phyloP scores from a whole-genome alignment of 495 filamentous ascomycete species.

The Penicillium taxi region DNA sequence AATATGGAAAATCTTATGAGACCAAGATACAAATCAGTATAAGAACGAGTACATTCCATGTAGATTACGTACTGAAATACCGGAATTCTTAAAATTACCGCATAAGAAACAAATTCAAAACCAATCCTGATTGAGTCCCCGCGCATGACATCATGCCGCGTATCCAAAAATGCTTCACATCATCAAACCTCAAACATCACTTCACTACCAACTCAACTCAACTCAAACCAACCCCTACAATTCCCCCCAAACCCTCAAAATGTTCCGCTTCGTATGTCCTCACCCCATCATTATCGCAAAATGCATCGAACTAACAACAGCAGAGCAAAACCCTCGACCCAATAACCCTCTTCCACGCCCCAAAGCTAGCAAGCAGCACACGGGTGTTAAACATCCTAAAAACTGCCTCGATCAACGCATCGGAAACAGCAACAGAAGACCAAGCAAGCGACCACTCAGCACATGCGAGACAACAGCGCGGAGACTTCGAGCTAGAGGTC shows the following conservation, averaged over 20 bases:
- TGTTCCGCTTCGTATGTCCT: constrained; percentile 39
- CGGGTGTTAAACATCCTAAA: constrained; percentile 67
- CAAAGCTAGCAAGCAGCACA: constrained; percentile 54
- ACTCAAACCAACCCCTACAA: constrained; percentile 2
- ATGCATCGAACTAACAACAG: constrained; percentile 5
- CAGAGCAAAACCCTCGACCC: constrained; percentile 81
- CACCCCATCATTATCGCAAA: not conserved
- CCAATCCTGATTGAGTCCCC: constrained; percentile 10
- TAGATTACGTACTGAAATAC: too few species aligned
- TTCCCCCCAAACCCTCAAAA: constrained; percentile 16
- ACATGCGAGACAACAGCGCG: constrained; percentile 48
- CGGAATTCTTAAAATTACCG: too few species aligned
- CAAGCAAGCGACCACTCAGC: constrained; percentile 53
- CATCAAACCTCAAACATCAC: not conserved
- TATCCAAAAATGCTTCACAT: not conserved
- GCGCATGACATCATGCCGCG: constrained; percentile 24
- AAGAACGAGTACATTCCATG: too few species aligned
- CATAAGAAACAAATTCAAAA: too few species aligned
- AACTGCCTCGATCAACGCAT: constrained; percentile 56
- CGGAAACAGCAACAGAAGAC: constrained; percentile 52
- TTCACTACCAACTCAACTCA: not conserved
- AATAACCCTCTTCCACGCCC: constrained; percentile 91
- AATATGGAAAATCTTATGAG: too few species aligned
- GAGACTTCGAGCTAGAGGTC: constrained; percentile 78
- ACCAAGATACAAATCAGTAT: too few species aligned